Base-by-base conservation (phyloP, 768 basidiomycete genomes). In the Tricholoma sp. region DNA sequence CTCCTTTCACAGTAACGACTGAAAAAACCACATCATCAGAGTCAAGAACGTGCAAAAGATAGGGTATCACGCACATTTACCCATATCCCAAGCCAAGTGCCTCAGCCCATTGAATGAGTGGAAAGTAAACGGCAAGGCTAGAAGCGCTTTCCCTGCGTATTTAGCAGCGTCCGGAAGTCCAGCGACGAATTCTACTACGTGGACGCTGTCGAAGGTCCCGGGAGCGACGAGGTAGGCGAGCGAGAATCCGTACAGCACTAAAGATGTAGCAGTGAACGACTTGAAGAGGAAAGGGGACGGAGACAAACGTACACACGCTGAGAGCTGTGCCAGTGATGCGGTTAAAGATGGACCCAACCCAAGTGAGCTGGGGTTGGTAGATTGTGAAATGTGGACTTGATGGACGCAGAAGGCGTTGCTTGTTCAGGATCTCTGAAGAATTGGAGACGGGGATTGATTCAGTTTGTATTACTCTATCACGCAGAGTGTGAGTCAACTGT, bases 301-400 rank as follows among this genome's bases (percentile, higher is more conserved):
- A 22, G 18, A 52, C 24, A 22, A 50, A 84, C 86, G 63, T 66
- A 94, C 92, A 79, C 51, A 79, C 84, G 59, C 89, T 88, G 50
- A 99, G 81, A 9, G 78, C 91, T 7, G 72, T 81, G 58, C 96
- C 97, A 10, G 94, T 89, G n/a, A 81, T 71, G 70, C 97, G 89
- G 74, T 98, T 88, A 39, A 81, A 84, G 65, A 96, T 93, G 16
- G 94, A 97, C 4, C 74, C 80, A 55, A 91, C 12, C 91, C 92
- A 96, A 34, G 96, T 98, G 49, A 98, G 72, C 74, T 98, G 92
- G 1, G 89, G 90, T 67, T 95, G 88, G 76, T 99, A 99, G 74
- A 99, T 98, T 56, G 94, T 94, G 69, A 94, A 89, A 72, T 98
- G 95, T 8, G 97, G 97, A 66, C 89, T 91, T 60, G 82, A 89